A percentile compares a stretch with the other conserved stretches of the same genome.
phyloP scores from a whole-genome alignment of 148 eudicot genomes.

The Chenopodium berlandieri region DNA sequence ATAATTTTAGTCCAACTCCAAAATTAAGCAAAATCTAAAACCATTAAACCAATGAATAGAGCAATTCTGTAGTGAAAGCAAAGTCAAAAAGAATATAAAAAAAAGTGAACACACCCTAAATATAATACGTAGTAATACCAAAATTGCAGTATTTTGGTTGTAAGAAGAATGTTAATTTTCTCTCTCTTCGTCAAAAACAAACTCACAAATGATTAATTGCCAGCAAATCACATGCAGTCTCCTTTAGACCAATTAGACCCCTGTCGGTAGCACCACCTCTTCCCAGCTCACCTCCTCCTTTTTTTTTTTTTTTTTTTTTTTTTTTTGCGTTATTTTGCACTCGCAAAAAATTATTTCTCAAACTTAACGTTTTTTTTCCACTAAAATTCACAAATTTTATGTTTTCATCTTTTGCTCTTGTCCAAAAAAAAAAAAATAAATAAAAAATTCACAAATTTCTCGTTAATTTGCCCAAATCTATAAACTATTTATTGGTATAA shows the following conservation, averaged over 20 bases:
- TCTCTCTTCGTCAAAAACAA: background rate
- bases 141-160: background rate
- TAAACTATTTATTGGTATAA: too few relatives aligned
- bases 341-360: too few relatives aligned
- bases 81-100: background rate
- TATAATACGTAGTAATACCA: background rate
- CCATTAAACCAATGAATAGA: background rate
- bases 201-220: background rate
- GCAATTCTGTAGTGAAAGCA: background rate
- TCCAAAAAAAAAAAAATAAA: too few relatives aligned
- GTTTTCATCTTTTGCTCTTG: too few relatives aligned
- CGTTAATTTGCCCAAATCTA: too few relatives aligned
- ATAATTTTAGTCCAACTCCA: background rate
- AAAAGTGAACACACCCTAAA: background rate
- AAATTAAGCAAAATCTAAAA: background rate
- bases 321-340: too few relatives aligned
- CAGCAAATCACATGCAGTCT: constrained; percentile 22
- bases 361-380: too few relatives aligned
- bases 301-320: background rate
- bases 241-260: constrained; percentile 5
- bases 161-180: background rate
- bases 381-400: too few relatives aligned
- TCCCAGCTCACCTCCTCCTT: background rate
- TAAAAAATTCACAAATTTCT: too few relatives aligned
- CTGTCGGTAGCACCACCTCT: constrained; percentile 27